Evolutionary conservation across 2,329 filamentous ascomycete genomes (phyloP).

Genomic region (Colletotrichum truncatum): DNA sequence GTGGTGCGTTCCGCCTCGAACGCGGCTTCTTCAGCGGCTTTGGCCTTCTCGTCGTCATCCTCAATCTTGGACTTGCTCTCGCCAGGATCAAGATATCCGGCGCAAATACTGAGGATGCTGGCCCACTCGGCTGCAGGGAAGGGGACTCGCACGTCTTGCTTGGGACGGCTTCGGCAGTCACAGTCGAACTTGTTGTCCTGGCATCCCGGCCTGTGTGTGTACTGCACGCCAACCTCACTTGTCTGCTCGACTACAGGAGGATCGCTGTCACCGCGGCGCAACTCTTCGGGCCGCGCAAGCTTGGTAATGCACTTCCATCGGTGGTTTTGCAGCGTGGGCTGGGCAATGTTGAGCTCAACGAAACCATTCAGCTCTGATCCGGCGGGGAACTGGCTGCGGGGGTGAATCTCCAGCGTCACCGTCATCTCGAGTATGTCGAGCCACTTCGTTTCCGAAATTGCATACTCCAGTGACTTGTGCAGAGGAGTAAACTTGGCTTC

Average conservation of each 20-base stretch:
- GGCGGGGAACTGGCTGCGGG: conserved; percentile 64
- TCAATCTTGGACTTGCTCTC: conserved; percentile 34
- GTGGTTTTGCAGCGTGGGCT: conserved; percentile 62
- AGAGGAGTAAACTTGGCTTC: conserved; percentile 66
- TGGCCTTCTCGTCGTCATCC: conserved; percentile 35
- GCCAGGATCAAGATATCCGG: conserved; percentile 52
- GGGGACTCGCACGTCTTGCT: conserved; percentile 62
- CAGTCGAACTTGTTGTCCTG: conserved; percentile 56
- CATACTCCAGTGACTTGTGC: conserved; percentile 59
- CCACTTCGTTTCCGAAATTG: conserved; percentile 58
- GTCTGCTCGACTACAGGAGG: conserved; percentile 54
- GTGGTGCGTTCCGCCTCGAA: conserved; percentile 37
- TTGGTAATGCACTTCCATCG: conserved; percentile 69
- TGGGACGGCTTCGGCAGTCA: conserved; percentile 58
- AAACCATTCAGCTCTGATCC: conserved; percentile 69
- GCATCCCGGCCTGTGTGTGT: conserved; percentile 61
- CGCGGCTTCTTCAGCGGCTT: conserved; percentile 30
- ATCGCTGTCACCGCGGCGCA: conserved; percentile 52
- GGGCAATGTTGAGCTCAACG: conserved; percentile 67
- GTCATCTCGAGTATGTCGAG: conserved; percentile 71
- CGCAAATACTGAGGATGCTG: conserved; percentile 65
- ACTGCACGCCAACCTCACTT: conserved; percentile 59
- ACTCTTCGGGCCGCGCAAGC: conserved; percentile 65
- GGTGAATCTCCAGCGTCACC: conserved; percentile 66
- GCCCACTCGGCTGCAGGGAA: conserved; percentile 69